Conservation (phyloP, 768 basidiomycete genomes). For the Chalciporus pseudorubinellus region DNA sequence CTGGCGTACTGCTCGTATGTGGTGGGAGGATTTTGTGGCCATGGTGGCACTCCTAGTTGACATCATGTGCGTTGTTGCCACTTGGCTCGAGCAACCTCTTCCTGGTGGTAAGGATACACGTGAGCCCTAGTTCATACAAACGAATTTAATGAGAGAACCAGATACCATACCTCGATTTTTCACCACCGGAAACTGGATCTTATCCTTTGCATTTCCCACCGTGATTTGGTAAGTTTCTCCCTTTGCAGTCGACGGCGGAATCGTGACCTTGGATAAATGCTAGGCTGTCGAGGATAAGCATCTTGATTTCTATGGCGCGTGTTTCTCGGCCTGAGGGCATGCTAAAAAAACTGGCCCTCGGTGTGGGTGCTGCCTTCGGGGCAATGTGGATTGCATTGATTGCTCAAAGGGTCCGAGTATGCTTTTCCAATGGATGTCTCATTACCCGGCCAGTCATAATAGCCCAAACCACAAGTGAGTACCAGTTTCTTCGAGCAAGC, state of each 20-base stretch:
- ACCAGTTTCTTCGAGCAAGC: background rate
- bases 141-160: conserved; percentile 1
- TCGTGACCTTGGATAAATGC: background rate
- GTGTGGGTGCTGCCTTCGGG: conserved; percentile 15
- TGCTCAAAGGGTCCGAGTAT: conserved; percentile 10
- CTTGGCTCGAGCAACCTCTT: conserved; percentile 9
- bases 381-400: conserved; percentile 8
- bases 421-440: conserved; percentile 7
- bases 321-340: conserved; percentile 16
- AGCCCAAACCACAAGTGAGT: conserved; percentile 23
- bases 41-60: conserved; percentile 15
- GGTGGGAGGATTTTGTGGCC: conserved; percentile 29
- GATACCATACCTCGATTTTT: conserved; percentile 7
- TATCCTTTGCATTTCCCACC: conserved; percentile 17
- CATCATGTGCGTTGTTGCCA: conserved; percentile 5
- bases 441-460: conserved; percentile 6
- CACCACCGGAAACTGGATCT: conserved; percentile 7
- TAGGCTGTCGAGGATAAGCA: conserved; percentile 27
- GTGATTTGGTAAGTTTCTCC: conserved; percentile 9
- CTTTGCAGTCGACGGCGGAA: background rate
- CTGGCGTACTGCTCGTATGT: conserved; percentile 17
- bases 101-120: background rate
- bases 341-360: conserved; percentile 2
- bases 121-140: background rate
- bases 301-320: conserved; percentile 23